Conservation (phyloP, 768 basidiomycete genomes). For the Mycena rosella region DNA sequence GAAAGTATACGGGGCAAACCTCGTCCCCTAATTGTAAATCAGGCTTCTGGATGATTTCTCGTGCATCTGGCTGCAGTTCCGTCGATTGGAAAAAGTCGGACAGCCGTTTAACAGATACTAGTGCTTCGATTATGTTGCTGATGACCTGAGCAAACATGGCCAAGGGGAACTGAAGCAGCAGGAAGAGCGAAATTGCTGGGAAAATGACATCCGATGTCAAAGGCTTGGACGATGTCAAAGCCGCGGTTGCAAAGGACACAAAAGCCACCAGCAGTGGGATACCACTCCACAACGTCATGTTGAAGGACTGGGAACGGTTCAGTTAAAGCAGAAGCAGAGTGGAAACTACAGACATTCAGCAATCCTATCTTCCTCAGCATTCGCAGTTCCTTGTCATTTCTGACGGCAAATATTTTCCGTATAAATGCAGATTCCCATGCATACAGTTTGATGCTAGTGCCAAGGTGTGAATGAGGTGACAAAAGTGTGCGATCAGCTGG, state of each 20-base stretch:
- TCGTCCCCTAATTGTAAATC: slow-evolving; percentile 70
- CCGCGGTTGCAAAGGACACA: slow-evolving; percentile 84
- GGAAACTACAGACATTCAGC: slow-evolving; percentile 61
- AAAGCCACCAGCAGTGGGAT: slow-evolving; percentile 84
- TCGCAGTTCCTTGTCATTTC: slow-evolving; percentile 85
- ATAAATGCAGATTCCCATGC: slow-evolving; percentile 96
- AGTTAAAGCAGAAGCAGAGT: slow-evolving; percentile 25
- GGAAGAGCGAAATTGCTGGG: slow-evolving; percentile 93
- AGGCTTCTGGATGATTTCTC: slow-evolving; percentile 61
- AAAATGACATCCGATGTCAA: slow-evolving; percentile 94
- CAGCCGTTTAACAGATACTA: slow-evolving; percentile 86
- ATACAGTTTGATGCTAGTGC: slow-evolving; percentile 87
- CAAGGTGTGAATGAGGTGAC: background rate
- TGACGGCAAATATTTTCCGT: slow-evolving; percentile 79
- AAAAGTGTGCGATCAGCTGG: background rate
- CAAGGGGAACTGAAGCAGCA: slow-evolving; percentile 88
- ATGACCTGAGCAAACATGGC: slow-evolving; percentile 84
- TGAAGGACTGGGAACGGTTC: slow-evolving; percentile 60
- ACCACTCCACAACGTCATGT: slow-evolving; percentile 73
- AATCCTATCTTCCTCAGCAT: slow-evolving; percentile 89
- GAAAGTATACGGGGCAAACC: slow-evolving; percentile 47
- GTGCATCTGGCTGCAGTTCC: slow-evolving; percentile 85
- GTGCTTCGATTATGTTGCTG: slow-evolving; percentile 86
- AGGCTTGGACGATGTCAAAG: slow-evolving; percentile 69
- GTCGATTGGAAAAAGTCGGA: slow-evolving; percentile 80